phyloP scores from a whole-genome alignment of 176 grass and related monocot genomes.

The Bonia amplexicaulis region DNA sequence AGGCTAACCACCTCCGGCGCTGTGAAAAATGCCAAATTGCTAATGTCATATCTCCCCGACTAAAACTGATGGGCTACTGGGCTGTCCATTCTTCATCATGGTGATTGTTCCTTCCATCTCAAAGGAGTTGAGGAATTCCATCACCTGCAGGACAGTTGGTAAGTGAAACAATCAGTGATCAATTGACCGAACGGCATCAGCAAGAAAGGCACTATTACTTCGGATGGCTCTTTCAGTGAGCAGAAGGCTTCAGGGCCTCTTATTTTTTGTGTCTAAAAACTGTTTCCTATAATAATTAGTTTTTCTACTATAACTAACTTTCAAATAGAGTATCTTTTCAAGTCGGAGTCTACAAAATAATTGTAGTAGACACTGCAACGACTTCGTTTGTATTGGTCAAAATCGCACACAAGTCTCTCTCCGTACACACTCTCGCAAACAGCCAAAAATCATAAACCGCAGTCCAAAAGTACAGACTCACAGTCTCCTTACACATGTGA shows the following conservation, averaged over 20 bases:
- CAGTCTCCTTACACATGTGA: slow-evolving; percentile 47
- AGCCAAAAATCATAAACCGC: fast-evolving
- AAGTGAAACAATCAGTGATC: neutral
- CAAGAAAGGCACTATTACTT: slow-evolving; percentile 22
- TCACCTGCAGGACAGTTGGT: slow-evolving; percentile 25
- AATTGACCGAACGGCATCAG: neutral
- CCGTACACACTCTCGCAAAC: too few species aligned
- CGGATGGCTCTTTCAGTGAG: slow-evolving; percentile 43
- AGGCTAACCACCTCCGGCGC: neutral
- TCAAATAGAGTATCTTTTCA: too few species aligned
- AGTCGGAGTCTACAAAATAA: fast-evolving
- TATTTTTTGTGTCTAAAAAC: too few species aligned
- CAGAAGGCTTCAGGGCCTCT: slow-evolving; percentile 31
- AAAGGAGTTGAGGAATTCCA: slow-evolving; percentile 52
- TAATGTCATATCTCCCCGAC: neutral
- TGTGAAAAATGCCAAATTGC: neutral
- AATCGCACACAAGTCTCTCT: too few species aligned
- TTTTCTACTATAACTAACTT: too few species aligned
- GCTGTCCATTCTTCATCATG: neutral
- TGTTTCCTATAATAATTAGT: too few species aligned
- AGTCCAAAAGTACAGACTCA: too few species aligned
- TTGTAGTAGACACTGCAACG: too few species aligned
- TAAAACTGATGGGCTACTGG: neutral
- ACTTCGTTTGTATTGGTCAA: fast-evolving
- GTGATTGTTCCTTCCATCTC: slow-evolving; percentile 42